Evolutionary conservation across 1,284 basidiomycete genomes (phyloP).

Genomic region (Leucoagaricus sp.): DNA sequence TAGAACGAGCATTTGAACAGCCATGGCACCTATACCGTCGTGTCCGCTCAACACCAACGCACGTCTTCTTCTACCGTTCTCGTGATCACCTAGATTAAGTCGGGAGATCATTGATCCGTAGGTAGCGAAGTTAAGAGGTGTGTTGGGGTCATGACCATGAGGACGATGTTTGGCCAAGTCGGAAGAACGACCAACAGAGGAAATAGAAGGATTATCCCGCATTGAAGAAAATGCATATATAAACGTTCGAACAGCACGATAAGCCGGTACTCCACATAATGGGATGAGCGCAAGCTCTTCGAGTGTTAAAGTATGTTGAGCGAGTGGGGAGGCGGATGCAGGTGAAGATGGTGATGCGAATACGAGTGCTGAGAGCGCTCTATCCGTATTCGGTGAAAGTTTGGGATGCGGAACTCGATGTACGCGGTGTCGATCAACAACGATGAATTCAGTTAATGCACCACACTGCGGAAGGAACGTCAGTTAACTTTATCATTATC

Average conservation of each 20-base stretch:
- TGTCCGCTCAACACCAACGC: constrained; percentile 77
- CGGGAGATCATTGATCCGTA: constrained; percentile 13
- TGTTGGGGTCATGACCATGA: neutral
- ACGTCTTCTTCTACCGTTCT: constrained; percentile 33
- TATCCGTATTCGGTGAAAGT: neutral
- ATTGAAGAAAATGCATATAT: constrained; percentile 37
- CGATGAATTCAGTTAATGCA: constrained; percentile 80
- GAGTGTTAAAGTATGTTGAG: constrained; percentile 45
- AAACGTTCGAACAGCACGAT: constrained; percentile 73
- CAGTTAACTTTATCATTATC: neutral
- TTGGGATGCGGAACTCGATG: constrained; percentile 66
- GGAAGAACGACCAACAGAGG: neutral
- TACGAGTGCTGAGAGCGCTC: constrained; percentile 5
- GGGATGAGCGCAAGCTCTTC: constrained; percentile 82
- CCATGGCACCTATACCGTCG: constrained; percentile 74
- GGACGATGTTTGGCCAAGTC: constrained; percentile 1
- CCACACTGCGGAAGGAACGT: constrained; percentile 58
- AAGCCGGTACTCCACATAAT: constrained; percentile 72
- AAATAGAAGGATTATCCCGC: constrained; percentile 14
- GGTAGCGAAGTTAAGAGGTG: neutral
- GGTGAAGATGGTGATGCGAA: constrained; percentile 4
- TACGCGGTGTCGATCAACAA: constrained; percentile 77
- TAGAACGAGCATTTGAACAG: constrained; percentile 69
- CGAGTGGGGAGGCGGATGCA: constrained; percentile 15
- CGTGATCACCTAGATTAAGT: constrained; percentile 21